Conservation (phyloP, 306 rosid genomes). For the Trifolium pratense region DNA sequence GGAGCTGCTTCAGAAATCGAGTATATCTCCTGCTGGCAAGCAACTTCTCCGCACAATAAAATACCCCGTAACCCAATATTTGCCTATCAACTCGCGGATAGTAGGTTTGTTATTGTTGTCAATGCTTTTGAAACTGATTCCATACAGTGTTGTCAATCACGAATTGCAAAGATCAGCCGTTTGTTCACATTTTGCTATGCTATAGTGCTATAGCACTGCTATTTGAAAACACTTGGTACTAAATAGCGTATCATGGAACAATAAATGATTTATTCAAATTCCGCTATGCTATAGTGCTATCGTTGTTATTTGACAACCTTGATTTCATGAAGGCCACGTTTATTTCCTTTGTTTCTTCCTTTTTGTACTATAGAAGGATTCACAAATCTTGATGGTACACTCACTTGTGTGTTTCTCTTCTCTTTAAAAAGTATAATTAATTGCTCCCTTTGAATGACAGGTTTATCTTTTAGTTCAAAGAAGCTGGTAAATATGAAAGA, state of each 20-base stretch:
- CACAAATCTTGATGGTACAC: constrained; percentile 12
- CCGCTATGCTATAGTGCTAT: not conserved
- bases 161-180: not conserved
- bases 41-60: constrained; percentile 76
- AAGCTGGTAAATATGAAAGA: constrained; percentile 64
- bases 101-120: constrained; percentile 57
- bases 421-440: not conserved
- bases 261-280: not conserved
- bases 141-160: not conserved
- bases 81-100: constrained; percentile 72
- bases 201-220: not conserved
- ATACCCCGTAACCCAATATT: constrained; percentile 83
- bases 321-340: constrained; percentile 1
- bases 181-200: not conserved
- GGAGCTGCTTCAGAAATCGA: constrained; percentile 81
- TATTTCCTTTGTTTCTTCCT: not conserved
- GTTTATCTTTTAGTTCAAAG: constrained; percentile 68
- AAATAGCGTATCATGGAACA: not conserved
- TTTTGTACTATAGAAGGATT: too few species aligned
- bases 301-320: not conserved
- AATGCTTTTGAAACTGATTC: not conserved
- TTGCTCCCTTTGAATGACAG: constrained; percentile 38
- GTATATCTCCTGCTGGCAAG: constrained; percentile 79
- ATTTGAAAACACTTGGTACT: not conserved
- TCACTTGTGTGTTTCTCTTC: constrained; percentile 7